Conservation (phyloP, 305 asterid species). For the Fraxinus xanthoxyloides region DNA sequence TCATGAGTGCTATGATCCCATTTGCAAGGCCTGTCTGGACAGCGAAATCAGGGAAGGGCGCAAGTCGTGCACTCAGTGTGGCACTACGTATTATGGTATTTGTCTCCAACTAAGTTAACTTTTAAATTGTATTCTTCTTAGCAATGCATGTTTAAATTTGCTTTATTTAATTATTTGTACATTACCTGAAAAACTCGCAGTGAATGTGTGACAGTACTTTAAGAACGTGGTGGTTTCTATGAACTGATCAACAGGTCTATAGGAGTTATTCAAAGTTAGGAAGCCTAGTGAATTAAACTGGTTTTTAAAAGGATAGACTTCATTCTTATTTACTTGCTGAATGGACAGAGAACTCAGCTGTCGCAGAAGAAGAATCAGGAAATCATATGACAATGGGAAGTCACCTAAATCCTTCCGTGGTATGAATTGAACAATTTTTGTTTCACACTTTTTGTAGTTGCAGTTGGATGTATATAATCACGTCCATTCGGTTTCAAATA, state of each 20-base stretch:
- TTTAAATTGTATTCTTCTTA: neutral
- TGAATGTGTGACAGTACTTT: neutral
- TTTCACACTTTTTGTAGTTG: neutral
- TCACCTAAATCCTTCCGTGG: slow-evolving; percentile 44
- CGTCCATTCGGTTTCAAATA: neutral
- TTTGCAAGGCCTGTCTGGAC: slow-evolving; percentile 70
- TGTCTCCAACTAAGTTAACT: neutral
- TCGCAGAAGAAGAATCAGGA: slow-evolving; percentile 38
- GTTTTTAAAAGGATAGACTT: neutral
- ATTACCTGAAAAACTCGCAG: neutral
- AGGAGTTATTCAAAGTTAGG: neutral
- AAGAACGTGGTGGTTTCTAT: neutral
- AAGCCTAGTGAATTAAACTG: neutral
- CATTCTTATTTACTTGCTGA: neutral
- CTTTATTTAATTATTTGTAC: neutral
- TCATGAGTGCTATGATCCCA: slow-evolving; percentile 65
- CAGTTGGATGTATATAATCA: slow-evolving; percentile 1
- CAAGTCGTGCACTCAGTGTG: slow-evolving; percentile 63
- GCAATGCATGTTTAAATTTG: neutral
- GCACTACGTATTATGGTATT: slow-evolving; percentile 63
- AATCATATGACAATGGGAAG: slow-evolving; percentile 38
- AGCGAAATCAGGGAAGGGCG: slow-evolving; percentile 74
- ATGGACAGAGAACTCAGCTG: slow-evolving; percentile 33
- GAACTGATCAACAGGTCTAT: neutral
- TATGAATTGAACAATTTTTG: slow-evolving; percentile 6